Conservation (phyloP, 176 grass and related monocot genomes). For the Oryza rufipogon region DNA sequence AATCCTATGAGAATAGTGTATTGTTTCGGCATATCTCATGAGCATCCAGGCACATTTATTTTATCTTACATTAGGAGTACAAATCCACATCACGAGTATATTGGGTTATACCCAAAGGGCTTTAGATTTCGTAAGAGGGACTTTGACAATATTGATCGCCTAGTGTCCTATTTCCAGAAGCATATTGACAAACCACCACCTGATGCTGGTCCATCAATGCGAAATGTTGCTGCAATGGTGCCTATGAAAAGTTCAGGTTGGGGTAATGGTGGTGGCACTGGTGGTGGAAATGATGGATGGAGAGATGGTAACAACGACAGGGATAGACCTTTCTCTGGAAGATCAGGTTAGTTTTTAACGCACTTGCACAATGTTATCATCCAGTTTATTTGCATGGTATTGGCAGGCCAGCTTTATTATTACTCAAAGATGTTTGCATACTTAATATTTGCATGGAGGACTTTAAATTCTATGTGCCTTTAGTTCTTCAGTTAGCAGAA, state of each 20-base stretch:
- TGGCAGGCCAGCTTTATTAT: background rate
- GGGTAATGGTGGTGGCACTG: slow-evolving; percentile 45
- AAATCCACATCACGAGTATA: slow-evolving; percentile 97
- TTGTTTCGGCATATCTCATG: slow-evolving; percentile 84
- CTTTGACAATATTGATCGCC: slow-evolving; percentile 83
- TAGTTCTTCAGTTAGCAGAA: background rate
- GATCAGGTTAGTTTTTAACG: slow-evolving; percentile 54
- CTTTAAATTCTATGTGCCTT: background rate
- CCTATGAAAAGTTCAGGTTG: slow-evolving; percentile 74
- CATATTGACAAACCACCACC: slow-evolving; percentile 89
- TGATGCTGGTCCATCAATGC: slow-evolving; percentile 59
- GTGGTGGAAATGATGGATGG: slow-evolving; percentile 11
- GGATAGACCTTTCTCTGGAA: slow-evolving; percentile 59
- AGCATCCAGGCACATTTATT: slow-evolving; percentile 93
- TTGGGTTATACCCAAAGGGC: slow-evolving; percentile 92
- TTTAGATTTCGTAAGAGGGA: slow-evolving; percentile 90
- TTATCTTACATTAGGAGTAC: slow-evolving; percentile 89
- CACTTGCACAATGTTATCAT: background rate
- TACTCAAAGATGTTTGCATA: background rate
- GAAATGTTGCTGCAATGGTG: slow-evolving; percentile 83
- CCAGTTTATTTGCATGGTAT: background rate
- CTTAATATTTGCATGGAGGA: background rate
- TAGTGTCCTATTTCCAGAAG: slow-evolving; percentile 92
- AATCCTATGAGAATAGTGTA: slow-evolving; percentile 96
- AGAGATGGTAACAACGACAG: slow-evolving; percentile 60